These are phyloP conservation scores for Meripilus lineatus DNA, from an alignment of 1,284 basidiomycete species.

Conservation along the genomic window DNA sequence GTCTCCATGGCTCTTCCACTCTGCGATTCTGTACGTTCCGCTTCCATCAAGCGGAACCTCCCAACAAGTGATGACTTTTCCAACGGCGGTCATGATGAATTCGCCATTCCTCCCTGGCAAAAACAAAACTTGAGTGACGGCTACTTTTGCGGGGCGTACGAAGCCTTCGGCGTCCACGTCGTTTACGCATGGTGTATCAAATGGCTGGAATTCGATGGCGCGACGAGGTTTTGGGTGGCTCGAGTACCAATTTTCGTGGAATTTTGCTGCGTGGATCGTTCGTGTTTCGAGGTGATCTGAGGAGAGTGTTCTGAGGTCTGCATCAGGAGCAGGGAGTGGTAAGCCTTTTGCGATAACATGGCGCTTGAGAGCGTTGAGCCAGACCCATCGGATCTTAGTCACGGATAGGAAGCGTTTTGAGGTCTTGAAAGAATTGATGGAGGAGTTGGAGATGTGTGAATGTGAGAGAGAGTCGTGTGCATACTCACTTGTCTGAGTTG, in stretches of 20 bases:
- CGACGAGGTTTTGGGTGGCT: slow-evolving; percentile 19
- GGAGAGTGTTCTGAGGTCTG: slow-evolving; percentile 27
- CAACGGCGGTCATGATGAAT: slow-evolving; percentile 26
- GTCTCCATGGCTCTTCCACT: slow-evolving; percentile 12
- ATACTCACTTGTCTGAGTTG: slow-evolving; percentile 28
- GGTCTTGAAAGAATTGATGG: slow-evolving; percentile 20
- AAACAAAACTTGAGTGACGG: slow-evolving; percentile 28
- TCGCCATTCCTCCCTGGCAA: slow-evolving; percentile 29
- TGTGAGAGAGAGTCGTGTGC: neutral
- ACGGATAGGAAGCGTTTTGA: slow-evolving; percentile 27
- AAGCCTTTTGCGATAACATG: slow-evolving; percentile 30
- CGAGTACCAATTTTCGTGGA: slow-evolving; percentile 35
- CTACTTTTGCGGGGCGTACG: neutral
- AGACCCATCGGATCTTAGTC: slow-evolving; percentile 34
- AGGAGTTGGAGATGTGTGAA: neutral
- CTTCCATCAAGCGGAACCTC: slow-evolving; percentile 32
- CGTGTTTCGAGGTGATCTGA: slow-evolving; percentile 32
- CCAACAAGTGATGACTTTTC: slow-evolving; percentile 28
- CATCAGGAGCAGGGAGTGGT: slow-evolving; percentile 26
- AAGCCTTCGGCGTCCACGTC: neutral
- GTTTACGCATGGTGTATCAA: neutral
- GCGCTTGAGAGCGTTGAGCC: slow-evolving; percentile 31
- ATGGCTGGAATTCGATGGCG: slow-evolving; percentile 23
- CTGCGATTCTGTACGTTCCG: slow-evolving; percentile 29
- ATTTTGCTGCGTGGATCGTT: slow-evolving; percentile 29